A percentile compares a stretch with the other conserved stretches of the same genome.
Evolutionary conservation across 306 rosid genomes (phyloP).

Genomic region (Cucurbita ficifolia): DNA sequence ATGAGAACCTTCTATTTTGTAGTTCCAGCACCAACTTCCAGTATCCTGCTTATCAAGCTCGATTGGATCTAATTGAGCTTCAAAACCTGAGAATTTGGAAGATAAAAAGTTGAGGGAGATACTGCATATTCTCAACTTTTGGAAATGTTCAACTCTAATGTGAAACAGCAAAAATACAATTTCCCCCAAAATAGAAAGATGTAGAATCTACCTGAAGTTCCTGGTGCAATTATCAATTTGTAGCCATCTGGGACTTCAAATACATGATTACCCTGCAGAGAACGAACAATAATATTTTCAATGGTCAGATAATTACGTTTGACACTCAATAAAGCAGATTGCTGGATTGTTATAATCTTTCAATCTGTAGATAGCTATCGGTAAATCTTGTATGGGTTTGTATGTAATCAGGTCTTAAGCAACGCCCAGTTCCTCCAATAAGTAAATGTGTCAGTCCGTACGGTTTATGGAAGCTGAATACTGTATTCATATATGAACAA

Average conservation of each 20-base stretch:
- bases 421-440: background rate
- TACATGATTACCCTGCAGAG: conserved; percentile 65
- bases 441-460: background rate
- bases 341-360: background rate
- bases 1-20: conserved; percentile 48
- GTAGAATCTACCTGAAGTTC: conserved; percentile 35
- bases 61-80: conserved; percentile 36
- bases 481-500: conserved; percentile 7
- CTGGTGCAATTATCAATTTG: conserved; percentile 49
- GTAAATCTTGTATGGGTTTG: background rate
- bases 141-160: background rate
- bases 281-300: background rate
- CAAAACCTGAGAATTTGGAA: conserved; percentile 30
- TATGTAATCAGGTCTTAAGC: background rate
- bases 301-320: background rate
- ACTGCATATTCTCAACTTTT: background rate
- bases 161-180: background rate
- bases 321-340: background rate
- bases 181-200: background rate
- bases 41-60: conserved; percentile 39
- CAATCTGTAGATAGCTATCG: background rate
- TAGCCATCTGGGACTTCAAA: conserved; percentile 85
- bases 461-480: background rate
- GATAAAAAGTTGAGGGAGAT: background rate
- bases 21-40: conserved; percentile 90